Conservation (phyloP, 2,329 filamentous ascomycete species). For the Clonostachys chloroleuca region DNA sequence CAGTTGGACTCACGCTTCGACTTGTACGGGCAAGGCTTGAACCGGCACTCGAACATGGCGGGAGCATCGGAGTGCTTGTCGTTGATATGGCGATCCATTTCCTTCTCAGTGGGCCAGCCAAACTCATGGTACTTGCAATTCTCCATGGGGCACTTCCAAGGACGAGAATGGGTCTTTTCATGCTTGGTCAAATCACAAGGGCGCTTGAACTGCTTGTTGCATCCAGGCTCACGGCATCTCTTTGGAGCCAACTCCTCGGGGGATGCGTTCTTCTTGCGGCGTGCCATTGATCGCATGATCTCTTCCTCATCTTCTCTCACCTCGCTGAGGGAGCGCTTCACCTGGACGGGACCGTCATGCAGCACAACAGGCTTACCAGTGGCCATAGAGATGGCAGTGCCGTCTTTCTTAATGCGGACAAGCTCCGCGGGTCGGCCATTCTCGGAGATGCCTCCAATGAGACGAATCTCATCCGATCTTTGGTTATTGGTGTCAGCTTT, state of each 20-base stretch:
- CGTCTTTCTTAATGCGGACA: slow-evolving; percentile 75
- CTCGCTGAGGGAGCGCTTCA: slow-evolving; percentile 65
- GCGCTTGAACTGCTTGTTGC: slow-evolving; percentile 90
- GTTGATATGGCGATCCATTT: slow-evolving; percentile 91
- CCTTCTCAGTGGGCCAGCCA: slow-evolving; percentile 97
- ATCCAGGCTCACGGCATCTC: slow-evolving; percentile 69
- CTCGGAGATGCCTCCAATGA: slow-evolving; percentile 76
- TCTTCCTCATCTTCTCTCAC: slow-evolving; percentile 75
- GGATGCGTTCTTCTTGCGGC: slow-evolving; percentile 87
- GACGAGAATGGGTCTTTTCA: slow-evolving; percentile 94
- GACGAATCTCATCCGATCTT: slow-evolving; percentile 64
- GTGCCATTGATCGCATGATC: slow-evolving; percentile 88
- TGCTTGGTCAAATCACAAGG: slow-evolving; percentile 98
- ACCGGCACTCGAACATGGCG: slow-evolving; percentile 78
- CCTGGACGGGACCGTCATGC: slow-evolving; percentile 42
- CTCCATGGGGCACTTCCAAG: slow-evolving; percentile 83
- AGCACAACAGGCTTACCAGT: slow-evolving; percentile 62
- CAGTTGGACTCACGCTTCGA: slow-evolving; percentile 96
- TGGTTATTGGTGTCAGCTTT: not conserved
- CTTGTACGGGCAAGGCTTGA: slow-evolving; percentile 81
- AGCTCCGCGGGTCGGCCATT: slow-evolving; percentile 82
- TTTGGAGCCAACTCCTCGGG: slow-evolving; percentile 79
- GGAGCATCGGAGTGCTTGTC: slow-evolving; percentile 88
- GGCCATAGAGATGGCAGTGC: slow-evolving; percentile 73
- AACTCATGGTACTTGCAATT: slow-evolving; percentile 87